phyloP scores from a whole-genome alignment of 495 filamentous ascomycete genomes.

The Chaetomium cochliodes region DNA sequence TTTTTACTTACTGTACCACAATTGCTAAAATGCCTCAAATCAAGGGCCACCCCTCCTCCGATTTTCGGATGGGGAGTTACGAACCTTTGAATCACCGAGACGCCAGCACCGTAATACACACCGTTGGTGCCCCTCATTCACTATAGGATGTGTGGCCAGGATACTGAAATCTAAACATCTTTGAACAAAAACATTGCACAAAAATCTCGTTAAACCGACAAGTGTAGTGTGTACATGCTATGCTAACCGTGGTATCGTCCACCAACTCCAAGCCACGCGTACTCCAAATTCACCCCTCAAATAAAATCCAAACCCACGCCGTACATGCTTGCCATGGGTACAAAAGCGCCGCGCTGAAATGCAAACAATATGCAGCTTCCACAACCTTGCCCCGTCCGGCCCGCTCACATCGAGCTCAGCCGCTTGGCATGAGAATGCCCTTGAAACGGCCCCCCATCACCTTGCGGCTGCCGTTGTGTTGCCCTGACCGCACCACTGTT shows the following conservation, averaged over 20 bases:
- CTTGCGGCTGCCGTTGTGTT: background rate
- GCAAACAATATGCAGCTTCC: background rate
- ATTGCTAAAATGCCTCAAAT: no score
- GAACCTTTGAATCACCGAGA: no score
- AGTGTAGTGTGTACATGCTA: background rate
- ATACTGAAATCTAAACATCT: no score
- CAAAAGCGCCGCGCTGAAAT: background rate
- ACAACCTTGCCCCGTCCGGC: background rate
- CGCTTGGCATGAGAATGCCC: background rate
- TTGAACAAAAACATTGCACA: background rate
- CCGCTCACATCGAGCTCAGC: background rate
- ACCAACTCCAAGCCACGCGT: background rate
- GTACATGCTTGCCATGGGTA: background rate
- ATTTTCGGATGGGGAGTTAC: no score
- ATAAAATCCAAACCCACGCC: background rate
- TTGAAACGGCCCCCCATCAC: background rate
- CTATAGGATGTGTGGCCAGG: no score
- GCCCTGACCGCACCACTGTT: background rate
- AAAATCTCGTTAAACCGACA: background rate
- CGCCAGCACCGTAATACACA: no score
- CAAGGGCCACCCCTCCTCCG: no score
- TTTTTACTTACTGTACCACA: no score
- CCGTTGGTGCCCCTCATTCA: no score
- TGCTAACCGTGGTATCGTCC: constrained; percentile 12
- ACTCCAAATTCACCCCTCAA: background rate